Base-by-base conservation (phyloP, 106 monocot species). In the Apostasia shenzhenica region DNA sequence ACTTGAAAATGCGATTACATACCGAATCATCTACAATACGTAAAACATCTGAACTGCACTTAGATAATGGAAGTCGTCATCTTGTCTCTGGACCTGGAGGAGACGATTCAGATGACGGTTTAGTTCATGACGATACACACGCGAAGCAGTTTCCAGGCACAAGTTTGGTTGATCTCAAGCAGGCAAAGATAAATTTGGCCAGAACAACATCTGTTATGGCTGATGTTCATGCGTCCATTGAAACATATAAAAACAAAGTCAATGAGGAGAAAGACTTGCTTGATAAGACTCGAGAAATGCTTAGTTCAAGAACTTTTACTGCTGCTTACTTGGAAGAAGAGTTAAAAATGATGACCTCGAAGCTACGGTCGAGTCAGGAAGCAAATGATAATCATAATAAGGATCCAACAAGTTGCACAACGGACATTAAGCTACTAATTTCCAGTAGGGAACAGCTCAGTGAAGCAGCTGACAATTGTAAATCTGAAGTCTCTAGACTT, bases 171-270 rank as follows among this genome's bases (percentile, higher is more conserved):
- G 82, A 91, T 63, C 67, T 95, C 54, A 81, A 91, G 76, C 83
- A 82, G 78, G 95, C 95, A 46, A 95, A 88, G 75, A 3, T 80
- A 57, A 95, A 86, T 65, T 71, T 95, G 45, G 82, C 56, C 46
- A 79, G 76, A 71, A 78, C 83, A 40, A 91, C 87, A 48, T 66
- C 67, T 67, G 81, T 86, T 72, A 59, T 94, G 10, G 63, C 83
- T 71, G 72, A 67, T 41, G 82, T 94, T 57, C 72, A 73, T 46
- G 47, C 78, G 59, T 80, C 80, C 37, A 70, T 95, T 43, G 72
- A 86, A 47, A 54, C 72, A 38, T 72, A 91, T 41, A 85, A 69
- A 45, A 76, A 39, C 45, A 81, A 83, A 69, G 77, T 95, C 42
- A 75, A 83, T 52, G 76, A 80, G 4, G 95, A 95, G 73, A 84